Evolutionary conservation across 73 alveolate genomes (phyloP), one percentile per base, ranked within the genome.

Genomic region (Diophrys appendiculata): DNA sequence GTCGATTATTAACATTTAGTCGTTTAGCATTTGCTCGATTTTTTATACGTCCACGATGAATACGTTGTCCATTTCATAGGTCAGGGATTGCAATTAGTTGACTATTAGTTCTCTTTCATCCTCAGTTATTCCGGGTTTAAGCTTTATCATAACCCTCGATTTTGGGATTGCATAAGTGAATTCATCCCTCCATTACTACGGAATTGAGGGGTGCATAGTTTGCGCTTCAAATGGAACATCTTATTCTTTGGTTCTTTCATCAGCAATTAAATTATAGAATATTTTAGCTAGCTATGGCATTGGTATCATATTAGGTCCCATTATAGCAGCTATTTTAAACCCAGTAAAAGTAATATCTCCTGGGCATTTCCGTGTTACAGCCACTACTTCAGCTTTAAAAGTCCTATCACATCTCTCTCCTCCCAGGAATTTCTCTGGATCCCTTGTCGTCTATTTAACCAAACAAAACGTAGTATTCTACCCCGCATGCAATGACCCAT

Each of bases 301-400:
- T 0, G 83, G 83, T 1, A 75, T 18, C n/a, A n/a, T n/a, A n/a
- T n/a, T n/a, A n/a, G n/a, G n/a, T n/a, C n/a, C n/a, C n/a, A n/a
- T n/a, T n/a, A 75, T 55, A 0, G 73, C 68, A 3, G 69, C 83
- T 28, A 55, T 54, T 29, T 75, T 75, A 34, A 75, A 75, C 31
- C 83, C 83, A 11, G 83, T 75, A 29, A 75, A 54, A 1, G 54
- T 75, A 2, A 75, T 5, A 33, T 55, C 54, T 27, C 83, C 83
- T n/a, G 83, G 83, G 23, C 54, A 13, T 34, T 75, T 75, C 28
- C 25, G 18, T 2, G 28, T 31, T 31, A 60, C 25, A 11, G 71
- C 71, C 13, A 60, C 71, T 23, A 60, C 13, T 11, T 60, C 25
- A 2, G 71, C 25, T 3, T 13, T 27, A 3, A 60, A 23, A 3